Base-by-base conservation (phyloP, 2,329 filamentous ascomycete genomes). In the Colletotrichum horii region DNA sequence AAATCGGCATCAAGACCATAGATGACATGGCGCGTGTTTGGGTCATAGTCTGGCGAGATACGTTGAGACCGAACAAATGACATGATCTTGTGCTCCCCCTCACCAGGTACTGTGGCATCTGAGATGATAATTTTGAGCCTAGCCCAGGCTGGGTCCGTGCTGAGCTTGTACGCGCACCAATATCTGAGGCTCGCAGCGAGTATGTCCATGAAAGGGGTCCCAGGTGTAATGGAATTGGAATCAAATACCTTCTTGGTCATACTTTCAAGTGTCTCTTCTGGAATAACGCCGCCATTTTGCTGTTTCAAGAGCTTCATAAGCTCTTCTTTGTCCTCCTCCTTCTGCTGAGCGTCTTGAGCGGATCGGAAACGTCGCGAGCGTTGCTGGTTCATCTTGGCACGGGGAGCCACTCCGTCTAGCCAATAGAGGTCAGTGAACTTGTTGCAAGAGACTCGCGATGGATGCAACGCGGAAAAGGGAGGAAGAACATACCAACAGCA, bases 71-170 rank as follows among this genome's bases (percentile, higher is more conserved):
- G 93, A 79, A 99, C 92, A 83, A 98, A 99, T 79, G 97, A 93
- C 97, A 99, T 99, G 82, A 99, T 98, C 86, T 99, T 99, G 85
- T 99, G 97, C 87, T 99, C 97, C 83, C 97, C 97, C 87, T 99
- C 97, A 82, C 97, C 97, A 70, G 97, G 97, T 52, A 99, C 96
- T 55, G 96, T 98, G 70, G 97, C 96, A 88, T 99, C 97, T 11
- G 97, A 99, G 79, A 99, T 98, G 84, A 99, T 97, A 84, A 99
- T 91, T 89, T 99, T 99, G 84, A 98, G 89, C 83, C 96, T 96
- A 77, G 94, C 95, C 97, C 97, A 99, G 66, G 94, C 95, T 36
- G 96, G 96, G 84, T 99, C 97, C 30, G 95, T 98, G 85, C 97
- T 98, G 79, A 98, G 91, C 87, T 99, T 99, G 88, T 98, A 98